Conservation (phyloP, 192 early-diverging fungal genomes). For the Radiomyces spectabilis region DNA sequence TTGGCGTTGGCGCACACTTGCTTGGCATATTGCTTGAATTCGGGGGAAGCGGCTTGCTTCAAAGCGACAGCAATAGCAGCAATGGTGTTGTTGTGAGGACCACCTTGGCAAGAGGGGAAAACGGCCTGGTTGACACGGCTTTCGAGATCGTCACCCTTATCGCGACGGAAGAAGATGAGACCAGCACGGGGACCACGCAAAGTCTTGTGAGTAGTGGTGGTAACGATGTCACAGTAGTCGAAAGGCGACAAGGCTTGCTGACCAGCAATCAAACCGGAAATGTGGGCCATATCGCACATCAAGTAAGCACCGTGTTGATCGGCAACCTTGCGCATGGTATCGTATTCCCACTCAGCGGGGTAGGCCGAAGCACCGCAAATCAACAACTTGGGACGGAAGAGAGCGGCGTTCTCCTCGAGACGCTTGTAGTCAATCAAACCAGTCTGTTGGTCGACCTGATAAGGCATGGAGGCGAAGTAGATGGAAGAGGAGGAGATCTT, state of each 20-base stretch:
- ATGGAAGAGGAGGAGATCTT: slow-evolving; percentile 99
- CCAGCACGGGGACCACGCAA: slow-evolving; percentile 98
- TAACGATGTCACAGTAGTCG: slow-evolving; percentile 97
- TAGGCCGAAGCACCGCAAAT: slow-evolving; percentile 99
- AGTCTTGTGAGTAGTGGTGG: slow-evolving; percentile 99
- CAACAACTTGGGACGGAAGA: slow-evolving; percentile 96
- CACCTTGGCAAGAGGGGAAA: slow-evolving; percentile 98
- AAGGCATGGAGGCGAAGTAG: slow-evolving; percentile 99
- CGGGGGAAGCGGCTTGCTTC: slow-evolving; percentile 92
- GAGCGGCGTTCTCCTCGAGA: slow-evolving; percentile 85
- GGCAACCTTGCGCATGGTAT: slow-evolving; percentile 91
- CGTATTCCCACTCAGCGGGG: slow-evolving; percentile 98
- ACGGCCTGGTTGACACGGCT: slow-evolving; percentile 96
- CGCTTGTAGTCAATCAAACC: slow-evolving; percentile 93
- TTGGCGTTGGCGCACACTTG: slow-evolving; percentile 93
- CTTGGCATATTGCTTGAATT: slow-evolving; percentile 90
- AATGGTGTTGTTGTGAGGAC: slow-evolving; percentile 99
- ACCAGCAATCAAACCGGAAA: slow-evolving; percentile 90
- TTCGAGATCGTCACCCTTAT: slow-evolving; percentile 88
- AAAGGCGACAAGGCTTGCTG: slow-evolving; percentile 91
- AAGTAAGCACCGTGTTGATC: slow-evolving; percentile 95
- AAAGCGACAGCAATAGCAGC: slow-evolving; percentile 91
- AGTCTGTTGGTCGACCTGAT: slow-evolving; percentile 84
- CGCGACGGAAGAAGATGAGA: slow-evolving; percentile 95
- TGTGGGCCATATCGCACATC: slow-evolving; percentile 99